These are phyloP conservation scores for Cutaneotrichosporon dermatis DNA, from an alignment of 1,284 basidiomycete genomes.

Conservation along the genomic window DNA sequence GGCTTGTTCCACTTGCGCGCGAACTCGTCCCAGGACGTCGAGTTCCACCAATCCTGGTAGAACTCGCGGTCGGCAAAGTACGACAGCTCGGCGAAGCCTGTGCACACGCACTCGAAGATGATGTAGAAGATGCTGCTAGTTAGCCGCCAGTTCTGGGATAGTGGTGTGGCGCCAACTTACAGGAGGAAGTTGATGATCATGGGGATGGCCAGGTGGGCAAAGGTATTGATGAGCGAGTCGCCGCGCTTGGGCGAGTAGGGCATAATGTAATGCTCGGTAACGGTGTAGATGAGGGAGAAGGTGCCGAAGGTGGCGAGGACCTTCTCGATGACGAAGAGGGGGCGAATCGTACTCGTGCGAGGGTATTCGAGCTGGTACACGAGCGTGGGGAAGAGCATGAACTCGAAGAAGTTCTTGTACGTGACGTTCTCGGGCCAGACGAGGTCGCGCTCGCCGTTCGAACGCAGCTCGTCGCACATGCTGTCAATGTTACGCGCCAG, in stretches of 20 bases:
- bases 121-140: slow-evolving; percentile 49
- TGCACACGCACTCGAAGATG: slow-evolving; percentile 81
- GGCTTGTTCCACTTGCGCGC: slow-evolving; percentile 91
- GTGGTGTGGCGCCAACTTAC: slow-evolving; percentile 24
- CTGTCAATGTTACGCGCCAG: slow-evolving; percentile 74
- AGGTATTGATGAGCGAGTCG: slow-evolving; percentile 66
- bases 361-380: slow-evolving; percentile 98
- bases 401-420: slow-evolving; percentile 77
- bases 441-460: slow-evolving; percentile 58
- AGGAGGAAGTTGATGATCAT: slow-evolving; percentile 68
- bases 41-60: slow-evolving; percentile 99
- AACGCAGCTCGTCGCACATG: slow-evolving; percentile 70
- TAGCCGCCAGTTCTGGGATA: not conserved
- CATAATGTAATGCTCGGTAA: slow-evolving; percentile 90
- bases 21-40: slow-evolving; percentile 93
- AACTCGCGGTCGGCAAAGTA: slow-evolving; percentile 94
- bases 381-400: slow-evolving; percentile 84
- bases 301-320: slow-evolving; percentile 92
- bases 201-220: slow-evolving; percentile 83
- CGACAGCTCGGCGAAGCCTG: slow-evolving; percentile 87
- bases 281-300: slow-evolving; percentile 80
- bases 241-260: slow-evolving; percentile 66
- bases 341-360: slow-evolving; percentile 80
- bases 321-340: slow-evolving; percentile 90
- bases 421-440: slow-evolving; percentile 85